Percentiles rank a stretch among this genome's conserved stretches.
Evolutionary conservation across 208 protist species (phyloP).

Genomic region (Kentomonas sorsogonicus): DNA sequence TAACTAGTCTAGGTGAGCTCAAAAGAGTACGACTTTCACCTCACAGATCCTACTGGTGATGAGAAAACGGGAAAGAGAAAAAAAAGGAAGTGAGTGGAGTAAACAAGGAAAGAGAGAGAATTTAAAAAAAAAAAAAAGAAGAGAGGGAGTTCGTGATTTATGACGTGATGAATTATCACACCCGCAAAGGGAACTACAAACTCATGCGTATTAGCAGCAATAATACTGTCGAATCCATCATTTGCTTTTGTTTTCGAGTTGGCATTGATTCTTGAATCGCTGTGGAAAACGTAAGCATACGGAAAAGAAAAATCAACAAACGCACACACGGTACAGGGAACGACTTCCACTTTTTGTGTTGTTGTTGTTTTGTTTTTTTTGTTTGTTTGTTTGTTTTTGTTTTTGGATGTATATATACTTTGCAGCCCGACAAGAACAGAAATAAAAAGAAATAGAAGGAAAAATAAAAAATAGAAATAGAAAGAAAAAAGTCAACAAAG

Average conservation of each 20-base stretch:
- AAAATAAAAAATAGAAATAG: slow-evolving; percentile 1
- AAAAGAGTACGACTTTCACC: too few species aligned
- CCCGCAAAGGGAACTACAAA: background rate
- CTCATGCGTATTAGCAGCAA: too few species aligned
- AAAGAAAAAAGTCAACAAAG: slow-evolving; percentile 6
- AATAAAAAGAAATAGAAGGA: slow-evolving; percentile 9
- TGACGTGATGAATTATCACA: background rate
- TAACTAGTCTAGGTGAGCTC: background rate
- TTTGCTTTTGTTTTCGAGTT: too few species aligned
- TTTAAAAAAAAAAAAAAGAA: background rate
- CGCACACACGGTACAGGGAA: too few species aligned
- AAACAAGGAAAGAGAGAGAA: background rate
- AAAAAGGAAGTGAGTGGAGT: background rate
- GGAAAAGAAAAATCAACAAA: background rate
- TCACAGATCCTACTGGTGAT: too few species aligned
- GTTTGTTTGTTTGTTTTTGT: too few species aligned
- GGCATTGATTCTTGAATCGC: too few species aligned
- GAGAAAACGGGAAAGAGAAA: background rate
- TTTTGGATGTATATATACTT: too few species aligned
- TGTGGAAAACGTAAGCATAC: background rate
- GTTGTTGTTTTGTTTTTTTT: too few species aligned
- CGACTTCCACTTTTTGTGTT: too few species aligned
- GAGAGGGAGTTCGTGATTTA: background rate
- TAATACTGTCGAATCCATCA: too few species aligned
- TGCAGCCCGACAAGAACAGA: too few species aligned